These are phyloP conservation scores for Stephania cephalantha DNA, from an alignment of 164 flowering plant species.

Conservation along the genomic window DNA sequence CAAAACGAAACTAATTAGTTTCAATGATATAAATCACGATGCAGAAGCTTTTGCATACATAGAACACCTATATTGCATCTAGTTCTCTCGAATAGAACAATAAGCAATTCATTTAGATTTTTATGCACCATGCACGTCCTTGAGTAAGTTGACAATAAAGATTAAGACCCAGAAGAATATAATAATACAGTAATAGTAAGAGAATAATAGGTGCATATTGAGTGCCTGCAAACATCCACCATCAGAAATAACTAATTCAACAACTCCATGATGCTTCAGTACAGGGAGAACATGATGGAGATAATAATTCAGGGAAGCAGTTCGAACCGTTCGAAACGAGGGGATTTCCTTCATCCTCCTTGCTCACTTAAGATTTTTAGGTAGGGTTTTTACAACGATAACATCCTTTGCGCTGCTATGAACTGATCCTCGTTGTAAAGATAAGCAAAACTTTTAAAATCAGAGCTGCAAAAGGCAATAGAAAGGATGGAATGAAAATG, in stretches of 20 bases:
- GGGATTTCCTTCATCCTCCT: conserved; percentile 82
- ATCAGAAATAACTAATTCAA: conserved; percentile 71
- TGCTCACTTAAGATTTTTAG: conserved; percentile 68
- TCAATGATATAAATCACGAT: too few species aligned
- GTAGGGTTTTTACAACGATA: conserved; percentile 69
- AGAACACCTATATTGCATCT: neutral
- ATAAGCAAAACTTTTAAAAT: conserved; percentile 92
- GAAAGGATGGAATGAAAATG: neutral
- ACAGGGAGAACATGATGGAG: conserved; percentile 66
- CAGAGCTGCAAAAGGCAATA: conserved; percentile 45
- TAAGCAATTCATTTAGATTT: too few species aligned
- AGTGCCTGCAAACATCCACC: conserved; percentile 97
- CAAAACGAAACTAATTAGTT: too few species aligned
- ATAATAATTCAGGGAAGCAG: conserved; percentile 69
- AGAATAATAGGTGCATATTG: neutral
- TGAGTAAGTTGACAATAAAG: neutral
- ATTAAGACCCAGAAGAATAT: neutral
- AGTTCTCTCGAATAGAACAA: neutral
- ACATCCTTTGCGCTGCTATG: conserved; percentile 73
- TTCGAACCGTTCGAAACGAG: conserved; percentile 49
- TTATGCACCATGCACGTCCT: neutral
- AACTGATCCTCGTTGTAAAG: conserved; percentile 94
- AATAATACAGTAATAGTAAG: neutral
- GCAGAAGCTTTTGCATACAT: neutral
- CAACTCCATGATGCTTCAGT: conserved; percentile 60